A percentile compares a stretch with the other conserved stretches of the same genome.
These are phyloP conservation scores for Pythium rishiriense DNA, from an alignment of 352 stramenopile genomes.

Conservation along the genomic window DNA sequence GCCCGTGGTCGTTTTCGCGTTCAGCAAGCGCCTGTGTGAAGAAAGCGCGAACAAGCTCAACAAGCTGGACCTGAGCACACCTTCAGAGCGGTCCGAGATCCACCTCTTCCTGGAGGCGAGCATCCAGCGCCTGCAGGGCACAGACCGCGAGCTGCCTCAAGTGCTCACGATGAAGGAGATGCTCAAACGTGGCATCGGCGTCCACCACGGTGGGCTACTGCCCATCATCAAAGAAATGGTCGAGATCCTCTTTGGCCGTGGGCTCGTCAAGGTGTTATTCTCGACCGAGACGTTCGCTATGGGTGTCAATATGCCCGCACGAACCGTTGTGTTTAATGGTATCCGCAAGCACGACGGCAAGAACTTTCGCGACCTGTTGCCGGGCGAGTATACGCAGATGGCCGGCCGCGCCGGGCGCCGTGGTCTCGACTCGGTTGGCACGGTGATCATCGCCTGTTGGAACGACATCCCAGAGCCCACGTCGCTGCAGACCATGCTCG, in stretches of 20 bases:
- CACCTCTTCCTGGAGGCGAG: conserved; percentile 79
- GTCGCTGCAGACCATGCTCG: conserved; percentile 94
- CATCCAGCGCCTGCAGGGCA: conserved; percentile 84
- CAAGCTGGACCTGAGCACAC: conserved; percentile 74
- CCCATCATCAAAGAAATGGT: conserved; percentile 99
- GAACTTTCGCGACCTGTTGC: conserved; percentile 87
- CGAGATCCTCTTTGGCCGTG: conserved; percentile 98
- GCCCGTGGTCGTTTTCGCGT: conserved; percentile 95
- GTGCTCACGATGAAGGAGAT: conserved; percentile 97
- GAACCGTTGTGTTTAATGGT: conserved; percentile 96
- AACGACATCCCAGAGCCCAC: conserved; percentile 97
- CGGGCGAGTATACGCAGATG: conserved; percentile 96
- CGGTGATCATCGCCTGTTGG: conserved; percentile 96
- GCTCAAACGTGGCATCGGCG: conserved; percentile 94
- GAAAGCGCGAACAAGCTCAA: conserved; percentile 73
- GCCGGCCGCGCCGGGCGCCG: conserved; percentile 95
- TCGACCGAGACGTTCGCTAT: conserved; percentile 99
- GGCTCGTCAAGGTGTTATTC: conserved; percentile 98
- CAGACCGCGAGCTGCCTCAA: conserved; percentile 97
- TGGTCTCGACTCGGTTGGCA: conserved; percentile 96
- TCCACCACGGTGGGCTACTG: conserved; percentile 97
- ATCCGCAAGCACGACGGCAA: conserved; percentile 98
- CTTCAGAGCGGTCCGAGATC: conserved; percentile 80
- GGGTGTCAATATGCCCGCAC: conserved; percentile 99
- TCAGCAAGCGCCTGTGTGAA: conserved; percentile 86